Evolutionary conservation across 768 basidiomycete genomes (phyloP), one percentile per base, ranked within the genome.

Genomic region (Mycena floridula): DNA sequence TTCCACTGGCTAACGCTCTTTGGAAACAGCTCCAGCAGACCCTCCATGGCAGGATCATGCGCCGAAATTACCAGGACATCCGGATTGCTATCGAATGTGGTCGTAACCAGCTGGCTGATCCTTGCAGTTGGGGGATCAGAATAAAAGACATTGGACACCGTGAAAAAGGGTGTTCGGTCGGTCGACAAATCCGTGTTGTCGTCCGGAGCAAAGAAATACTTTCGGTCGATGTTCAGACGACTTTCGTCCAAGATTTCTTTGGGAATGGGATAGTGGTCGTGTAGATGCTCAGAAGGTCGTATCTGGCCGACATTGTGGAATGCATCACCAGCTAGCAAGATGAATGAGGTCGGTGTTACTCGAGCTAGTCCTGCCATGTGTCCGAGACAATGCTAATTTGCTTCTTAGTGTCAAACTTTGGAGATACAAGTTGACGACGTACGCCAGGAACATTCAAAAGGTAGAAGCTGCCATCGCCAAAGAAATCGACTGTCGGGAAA

Each of bases 401-500:
- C n/a, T n/a, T n/a, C n/a, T n/a, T n/a, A n/a, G n/a, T n/a, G n/a
- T n/a, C n/a, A n/a, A n/a, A n/a, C n/a, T n/a, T n/a, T n/a, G n/a
- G n/a, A n/a, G n/a, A n/a, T n/a, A n/a, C n/a, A n/a, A n/a, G n/a
- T n/a, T n/a, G n/a, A n/a, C n/a, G n/a, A n/a, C n/a, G n/a, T n/a
- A n/a, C n/a, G n/a, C 57, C 57, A 2, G 57, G 54, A 0, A 43
- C 46, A 28, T 54, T 44, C n/a, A 58, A 45, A 7, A 58, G 15
- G 35, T 56, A 58, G 30, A 58, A 46, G 30, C 57, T 58, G 2
- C 54, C 57, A 25, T 58, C 57, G 5, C 51, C 53, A 22, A 58
- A 58, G 42, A 44, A 58, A 25, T 58, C 55, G 30, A 48, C 28
- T 1, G 55, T 51, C 21, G 38, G 43, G 44, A 52, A 42, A 1